Evolutionary conservation across 2,329 filamentous ascomycete genomes (phyloP).

Genomic region (Fonsecaea pedrosoi): DNA sequence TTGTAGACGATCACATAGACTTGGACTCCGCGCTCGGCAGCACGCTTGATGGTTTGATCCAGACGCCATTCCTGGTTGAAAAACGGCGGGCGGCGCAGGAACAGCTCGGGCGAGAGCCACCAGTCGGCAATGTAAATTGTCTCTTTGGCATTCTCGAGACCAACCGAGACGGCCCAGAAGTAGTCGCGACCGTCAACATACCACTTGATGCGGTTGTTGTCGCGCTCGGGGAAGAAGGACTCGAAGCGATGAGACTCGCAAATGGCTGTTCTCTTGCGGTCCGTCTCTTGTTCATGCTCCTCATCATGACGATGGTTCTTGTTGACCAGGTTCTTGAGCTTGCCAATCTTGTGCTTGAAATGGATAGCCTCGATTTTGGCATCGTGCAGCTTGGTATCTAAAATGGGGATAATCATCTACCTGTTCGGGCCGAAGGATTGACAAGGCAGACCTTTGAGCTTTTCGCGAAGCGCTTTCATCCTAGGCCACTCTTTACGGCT

Average conservation of each 20-base stretch:
- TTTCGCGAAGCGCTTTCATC: constrained; percentile 39
- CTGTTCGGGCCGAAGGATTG: constrained; percentile 3
- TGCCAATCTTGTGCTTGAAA: constrained; percentile 68
- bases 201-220: constrained; percentile 91
- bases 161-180: constrained; percentile 90
- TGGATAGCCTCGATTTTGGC: constrained; percentile 62
- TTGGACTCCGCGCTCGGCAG: constrained; percentile 90
- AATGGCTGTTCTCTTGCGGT: constrained; percentile 77
- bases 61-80: constrained; percentile 84
- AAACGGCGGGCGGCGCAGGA: constrained; percentile 82
- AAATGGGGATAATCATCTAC: constrained; percentile 19
- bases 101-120: constrained; percentile 80
- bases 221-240: constrained; percentile 87
- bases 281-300: constrained; percentile 82
- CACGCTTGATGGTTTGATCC: constrained; percentile 84
- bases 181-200: constrained; percentile 96
- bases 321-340: constrained; percentile 75
- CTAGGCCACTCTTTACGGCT: constrained; percentile 9
- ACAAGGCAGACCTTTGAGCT: constrained; percentile 38
- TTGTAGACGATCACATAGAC: constrained; percentile 94
- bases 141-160: constrained; percentile 87
- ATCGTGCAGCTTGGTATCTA: constrained; percentile 49
- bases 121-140: constrained; percentile 96
- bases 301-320: constrained; percentile 91
- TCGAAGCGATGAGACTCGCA: constrained; percentile 78